Percentiles rank a stretch among this genome's conserved stretches.
These are phyloP conservation scores for Delphinella strobiligena DNA, from an alignment of 2,329 filamentous ascomycete species.

Conservation along the genomic window DNA sequence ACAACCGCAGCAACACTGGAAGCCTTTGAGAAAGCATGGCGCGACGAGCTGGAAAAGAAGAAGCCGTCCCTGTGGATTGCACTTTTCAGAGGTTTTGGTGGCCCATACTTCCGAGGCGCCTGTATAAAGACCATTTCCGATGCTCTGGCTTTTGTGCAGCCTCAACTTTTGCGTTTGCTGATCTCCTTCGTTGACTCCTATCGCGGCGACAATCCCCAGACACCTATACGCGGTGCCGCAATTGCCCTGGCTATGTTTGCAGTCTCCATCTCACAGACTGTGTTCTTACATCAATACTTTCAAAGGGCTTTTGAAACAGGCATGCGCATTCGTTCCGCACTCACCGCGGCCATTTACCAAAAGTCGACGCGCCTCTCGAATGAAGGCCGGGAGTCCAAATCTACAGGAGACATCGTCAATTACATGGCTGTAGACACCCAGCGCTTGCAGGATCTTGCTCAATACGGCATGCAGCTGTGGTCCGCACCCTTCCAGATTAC, in stretches of 20 bases:
- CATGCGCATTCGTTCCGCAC: constrained; percentile 87
- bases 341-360: constrained; percentile 83
- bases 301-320: constrained; percentile 88
- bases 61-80: constrained; percentile 77
- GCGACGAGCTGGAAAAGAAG: constrained; percentile 58
- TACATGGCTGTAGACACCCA: constrained; percentile 99
- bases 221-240: constrained; percentile 69
- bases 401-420: constrained; percentile 96
- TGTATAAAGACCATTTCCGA: constrained; percentile 88
- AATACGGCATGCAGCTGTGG: constrained; percentile 92
- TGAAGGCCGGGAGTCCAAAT: constrained; percentile 77
- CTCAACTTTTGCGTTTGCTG: constrained; percentile 73
- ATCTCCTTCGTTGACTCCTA: constrained; percentile 82
- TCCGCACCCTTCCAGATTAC: constrained; percentile 94
- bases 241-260: constrained; percentile 89
- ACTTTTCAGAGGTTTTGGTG: constrained; percentile 71
- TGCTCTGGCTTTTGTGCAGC: constrained; percentile 73
- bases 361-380: constrained; percentile 87
- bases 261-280: constrained; percentile 75
- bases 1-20: constrained; percentile 62
- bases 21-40: constrained; percentile 65
- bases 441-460: constrained; percentile 83
- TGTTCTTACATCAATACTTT: constrained; percentile 93
- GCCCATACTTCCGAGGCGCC: constrained; percentile 68
- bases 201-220: constrained; percentile 50